Percentiles rank a stretch among this genome's conserved stretches.
These are phyloP conservation scores for Volutella citrinella DNA, from an alignment of 2,329 filamentous ascomycete species.

Conservation along the genomic window DNA sequence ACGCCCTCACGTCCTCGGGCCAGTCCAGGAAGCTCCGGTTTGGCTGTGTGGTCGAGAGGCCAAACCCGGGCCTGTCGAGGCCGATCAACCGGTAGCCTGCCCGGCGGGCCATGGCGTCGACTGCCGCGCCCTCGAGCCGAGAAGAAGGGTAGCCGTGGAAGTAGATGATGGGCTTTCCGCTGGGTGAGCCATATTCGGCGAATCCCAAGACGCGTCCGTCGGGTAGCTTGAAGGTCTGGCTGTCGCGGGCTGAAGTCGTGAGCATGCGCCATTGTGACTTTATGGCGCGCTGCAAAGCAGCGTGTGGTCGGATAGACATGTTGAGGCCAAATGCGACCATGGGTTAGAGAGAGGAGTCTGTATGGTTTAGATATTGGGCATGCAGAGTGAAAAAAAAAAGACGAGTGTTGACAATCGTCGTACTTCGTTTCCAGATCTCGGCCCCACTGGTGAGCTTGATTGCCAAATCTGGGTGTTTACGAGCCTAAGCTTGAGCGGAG, in stretches of 20 bases:
- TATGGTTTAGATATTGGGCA: no score
- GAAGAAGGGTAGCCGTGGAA: conserved; percentile 43
- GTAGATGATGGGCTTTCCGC: conserved; percentile 33
- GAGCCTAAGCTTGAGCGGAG: no score
- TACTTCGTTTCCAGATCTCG: no score
- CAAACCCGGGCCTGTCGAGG: conserved; percentile 41
- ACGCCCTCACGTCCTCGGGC: conserved; percentile 29
- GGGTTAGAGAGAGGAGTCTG: no score
- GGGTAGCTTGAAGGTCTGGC: conserved; percentile 32
- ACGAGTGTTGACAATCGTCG: no score
- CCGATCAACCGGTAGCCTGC: conserved; percentile 33
- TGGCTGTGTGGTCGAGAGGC: conserved; percentile 35
- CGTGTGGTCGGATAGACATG: conserved; percentile 1
- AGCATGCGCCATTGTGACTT: conserved; percentile 1
- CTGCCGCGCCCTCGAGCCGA: conserved; percentile 33
- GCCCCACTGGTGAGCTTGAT: no score
- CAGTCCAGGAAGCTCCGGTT: conserved; percentile 31
- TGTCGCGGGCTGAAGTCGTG: conserved; percentile 1
- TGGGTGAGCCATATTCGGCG: conserved; percentile 34
- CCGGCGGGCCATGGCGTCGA: conserved; percentile 23
- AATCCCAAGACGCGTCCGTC: conserved; percentile 40
- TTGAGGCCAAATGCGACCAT: not conserved
- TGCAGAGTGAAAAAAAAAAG: no score
- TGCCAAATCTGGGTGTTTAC: no score
- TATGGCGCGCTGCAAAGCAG: not conserved